These are phyloP conservation scores for Sisymbrium irio DNA, from an alignment of 345 rosid species.

Conservation along the genomic window DNA sequence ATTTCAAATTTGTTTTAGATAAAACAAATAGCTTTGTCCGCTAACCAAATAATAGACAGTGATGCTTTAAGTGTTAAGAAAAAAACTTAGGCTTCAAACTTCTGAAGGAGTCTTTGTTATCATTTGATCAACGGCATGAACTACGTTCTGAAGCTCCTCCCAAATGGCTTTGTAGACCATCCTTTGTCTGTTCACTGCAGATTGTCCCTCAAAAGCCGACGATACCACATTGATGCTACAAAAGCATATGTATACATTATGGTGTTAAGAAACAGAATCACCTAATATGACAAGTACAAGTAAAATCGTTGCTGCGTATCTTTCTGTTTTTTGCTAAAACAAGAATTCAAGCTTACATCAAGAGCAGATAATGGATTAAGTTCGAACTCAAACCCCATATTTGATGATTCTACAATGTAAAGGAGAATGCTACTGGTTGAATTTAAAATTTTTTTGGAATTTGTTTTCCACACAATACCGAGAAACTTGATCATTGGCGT, in stretches of 20 bases:
- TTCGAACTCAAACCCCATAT: not conserved
- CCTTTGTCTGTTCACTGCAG: slow-evolving; percentile 88
- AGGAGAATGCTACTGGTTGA: not conserved
- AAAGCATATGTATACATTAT: not conserved
- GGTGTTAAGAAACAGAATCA: not conserved
- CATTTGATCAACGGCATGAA: slow-evolving; percentile 97
- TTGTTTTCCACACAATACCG: not conserved
- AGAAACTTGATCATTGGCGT: not conserved
- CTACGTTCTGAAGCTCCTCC: slow-evolving; percentile 96
- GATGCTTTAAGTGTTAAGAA: not conserved
- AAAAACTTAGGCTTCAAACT: slow-evolving; percentile 34
- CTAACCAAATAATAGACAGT: slow-evolving; percentile 4
- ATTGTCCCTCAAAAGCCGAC: slow-evolving; percentile 78
- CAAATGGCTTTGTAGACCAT: slow-evolving; percentile 98
- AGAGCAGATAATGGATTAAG: not conserved
- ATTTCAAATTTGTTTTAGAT: not conserved
- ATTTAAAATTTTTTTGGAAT: not conserved
- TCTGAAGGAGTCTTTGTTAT: slow-evolving; percentile 81
- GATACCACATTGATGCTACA: slow-evolving; percentile 83
- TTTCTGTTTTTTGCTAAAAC: not conserved
- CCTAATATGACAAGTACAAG: not conserved
- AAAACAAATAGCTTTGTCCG: not conserved
- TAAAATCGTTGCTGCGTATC: not conserved
- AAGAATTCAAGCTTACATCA: not conserved
- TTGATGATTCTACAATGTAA: not conserved